phyloP scores from a whole-genome alignment of 2,329 filamentous ascomycete genomes.

The Penicillium sp. region DNA sequence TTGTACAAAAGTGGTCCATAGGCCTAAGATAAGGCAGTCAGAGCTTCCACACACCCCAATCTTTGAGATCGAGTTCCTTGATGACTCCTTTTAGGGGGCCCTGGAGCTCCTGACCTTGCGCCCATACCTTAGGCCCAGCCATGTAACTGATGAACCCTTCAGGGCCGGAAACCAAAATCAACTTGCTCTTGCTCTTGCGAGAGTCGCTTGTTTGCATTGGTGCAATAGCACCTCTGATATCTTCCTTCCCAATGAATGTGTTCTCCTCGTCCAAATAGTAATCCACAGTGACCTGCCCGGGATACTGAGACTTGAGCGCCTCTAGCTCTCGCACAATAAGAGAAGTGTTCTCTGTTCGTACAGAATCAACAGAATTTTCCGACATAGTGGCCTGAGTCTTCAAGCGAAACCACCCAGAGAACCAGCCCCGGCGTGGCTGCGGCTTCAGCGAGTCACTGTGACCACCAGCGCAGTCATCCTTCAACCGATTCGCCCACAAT shows the following conservation, averaged over 20 bases:
- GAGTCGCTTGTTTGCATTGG: slow-evolving; percentile 25
- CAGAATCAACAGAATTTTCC: neutral
- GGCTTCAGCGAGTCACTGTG: slow-evolving; percentile 47
- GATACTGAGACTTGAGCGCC: slow-evolving; percentile 58
- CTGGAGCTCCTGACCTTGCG: slow-evolving; percentile 68
- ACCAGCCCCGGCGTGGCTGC: slow-evolving; percentile 26
- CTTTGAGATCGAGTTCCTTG: slow-evolving; percentile 56
- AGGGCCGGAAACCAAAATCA: slow-evolving; percentile 85
- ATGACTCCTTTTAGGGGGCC: slow-evolving; percentile 70
- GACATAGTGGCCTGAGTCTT: slow-evolving; percentile 1
- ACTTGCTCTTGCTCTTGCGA: slow-evolving; percentile 32
- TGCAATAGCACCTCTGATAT: slow-evolving; percentile 45
- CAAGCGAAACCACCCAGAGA: slow-evolving; percentile 29
- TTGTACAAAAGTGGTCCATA: slow-evolving; percentile 16
- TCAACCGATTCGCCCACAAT: slow-evolving; percentile 74
- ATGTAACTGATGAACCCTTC: slow-evolving; percentile 82
- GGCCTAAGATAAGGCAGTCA: slow-evolving; percentile 29
- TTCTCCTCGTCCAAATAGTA: slow-evolving; percentile 83
- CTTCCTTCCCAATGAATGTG: slow-evolving; percentile 58
- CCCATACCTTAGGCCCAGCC: slow-evolving; percentile 77
- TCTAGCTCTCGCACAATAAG: slow-evolving; percentile 62
- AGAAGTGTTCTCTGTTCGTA: slow-evolving; percentile 10
- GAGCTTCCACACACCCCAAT: slow-evolving; percentile 60
- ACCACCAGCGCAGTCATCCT: slow-evolving; percentile 65
- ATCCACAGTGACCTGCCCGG: slow-evolving; percentile 60